Base-by-base conservation (phyloP, 345 rosid species). In the Aquilaria sinensis region DNA sequence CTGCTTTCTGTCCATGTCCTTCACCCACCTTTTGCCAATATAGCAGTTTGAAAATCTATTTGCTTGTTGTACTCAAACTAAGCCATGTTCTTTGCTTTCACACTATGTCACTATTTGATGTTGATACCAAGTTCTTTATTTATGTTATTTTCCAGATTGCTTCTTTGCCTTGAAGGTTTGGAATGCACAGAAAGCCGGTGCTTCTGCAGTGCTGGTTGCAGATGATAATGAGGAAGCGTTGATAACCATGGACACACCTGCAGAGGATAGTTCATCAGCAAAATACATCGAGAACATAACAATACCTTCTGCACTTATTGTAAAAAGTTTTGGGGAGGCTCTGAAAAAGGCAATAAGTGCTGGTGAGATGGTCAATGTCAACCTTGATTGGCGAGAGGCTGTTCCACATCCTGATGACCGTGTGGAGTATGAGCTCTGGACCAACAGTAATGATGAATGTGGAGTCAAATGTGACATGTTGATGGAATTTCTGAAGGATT, bases 381-480 rank as follows among this genome's bases (percentile, higher is more conserved):
- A 72, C 65, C 80, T 83, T 3, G 88, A 83, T 61, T 83, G 85
- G 85, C 80, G 83, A 2, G 85, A 83, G 75, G 75, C 87, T 0
- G 82, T 83, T 63, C 87, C 87, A 0, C 85, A 80, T 65, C 85
- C 87, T 3, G 87, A 82, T 33, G 87, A 82, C 58, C 80, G 85
- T 56, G 87, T 83, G 1, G 85, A 83, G 50, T 83, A 83, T 46
- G 87, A 83, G 47, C 76, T 83, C 12, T 83, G 87, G 87, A 83
- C 85, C 8, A 83, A 78, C 15, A 80, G 87, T 47, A 83, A 80
- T 53, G 81, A 83, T n/a, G 77, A 77, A 70, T 83, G 87, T 57
- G 87, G 87, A 16, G 71, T 69, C 51, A 83, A 83, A 63, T 83
- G 87, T 58, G 85, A 83, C 23, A 74, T 74, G 58, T 84, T 77